These are phyloP conservation scores for Suillus americanus DNA, from an alignment of 768 basidiomycete genomes.

Conservation along the genomic window DNA sequence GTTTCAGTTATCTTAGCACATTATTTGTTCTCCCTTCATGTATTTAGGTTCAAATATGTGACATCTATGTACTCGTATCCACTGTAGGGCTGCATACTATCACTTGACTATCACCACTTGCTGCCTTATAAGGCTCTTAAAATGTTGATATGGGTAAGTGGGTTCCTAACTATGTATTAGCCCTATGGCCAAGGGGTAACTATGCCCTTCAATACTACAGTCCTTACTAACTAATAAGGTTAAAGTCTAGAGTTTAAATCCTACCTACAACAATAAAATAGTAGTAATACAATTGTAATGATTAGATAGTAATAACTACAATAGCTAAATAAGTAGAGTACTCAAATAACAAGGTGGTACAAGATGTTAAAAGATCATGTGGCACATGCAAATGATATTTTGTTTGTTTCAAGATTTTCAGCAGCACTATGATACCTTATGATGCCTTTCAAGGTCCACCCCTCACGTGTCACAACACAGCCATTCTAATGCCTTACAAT, in stretches of 20 bases:
- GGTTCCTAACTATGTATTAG: neutral
- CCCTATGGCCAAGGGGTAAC: neutral
- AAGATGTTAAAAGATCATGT: too few relatives aligned
- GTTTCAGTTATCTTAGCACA: neutral
- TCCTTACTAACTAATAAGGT: neutral
- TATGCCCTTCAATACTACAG: neutral
- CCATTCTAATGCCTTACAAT: too few relatives aligned
- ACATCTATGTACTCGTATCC: too few relatives aligned
- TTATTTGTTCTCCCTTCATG: neutral
- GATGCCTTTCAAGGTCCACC: too few relatives aligned
- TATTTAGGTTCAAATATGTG: neutral
- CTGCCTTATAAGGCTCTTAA: neutral
- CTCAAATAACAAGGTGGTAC: neutral
- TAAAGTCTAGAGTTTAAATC: neutral
- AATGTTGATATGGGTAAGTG: neutral
- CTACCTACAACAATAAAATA: neutral
- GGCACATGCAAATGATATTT: too few relatives aligned
- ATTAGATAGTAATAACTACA: neutral
- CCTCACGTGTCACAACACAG: too few relatives aligned
- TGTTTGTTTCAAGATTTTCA: neutral
- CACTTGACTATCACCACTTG: neutral
- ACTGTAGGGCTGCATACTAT: too few relatives aligned
- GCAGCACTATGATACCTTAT: neutral
- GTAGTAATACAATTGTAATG: neutral
- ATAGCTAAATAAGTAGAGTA: neutral